phyloP scores from a whole-genome alignment of 805 yeast genomes.

The Cyberlindnera sargentensis region DNA sequence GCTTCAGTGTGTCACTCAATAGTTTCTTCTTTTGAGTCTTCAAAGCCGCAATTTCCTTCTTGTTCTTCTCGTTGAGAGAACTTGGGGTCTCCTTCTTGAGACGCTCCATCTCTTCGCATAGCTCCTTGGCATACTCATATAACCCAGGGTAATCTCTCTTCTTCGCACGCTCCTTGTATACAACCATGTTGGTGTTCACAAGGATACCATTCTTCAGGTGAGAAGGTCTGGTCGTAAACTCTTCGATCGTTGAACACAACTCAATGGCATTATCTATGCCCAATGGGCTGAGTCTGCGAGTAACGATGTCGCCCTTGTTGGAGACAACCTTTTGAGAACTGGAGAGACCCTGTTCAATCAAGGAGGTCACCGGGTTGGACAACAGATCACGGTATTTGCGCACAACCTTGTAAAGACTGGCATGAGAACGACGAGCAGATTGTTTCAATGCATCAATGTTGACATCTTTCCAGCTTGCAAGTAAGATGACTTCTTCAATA shows the following conservation, averaged over 20 bases:
- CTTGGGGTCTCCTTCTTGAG: slow-evolving; percentile 75
- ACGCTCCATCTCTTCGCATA: slow-evolving; percentile 50
- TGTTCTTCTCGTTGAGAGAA: slow-evolving; percentile 61
- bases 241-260: slow-evolving; percentile 23
- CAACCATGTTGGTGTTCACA: slow-evolving; percentile 50
- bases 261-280: slow-evolving; percentile 9
- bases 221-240: slow-evolving; percentile 52
- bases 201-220: slow-evolving; percentile 44
- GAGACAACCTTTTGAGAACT: slow-evolving; percentile 13
- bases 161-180: slow-evolving; percentile 32
- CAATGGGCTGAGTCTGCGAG: slow-evolving; percentile 7
- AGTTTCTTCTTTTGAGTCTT: slow-evolving; percentile 76
- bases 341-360: slow-evolving; percentile 57
- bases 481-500: slow-evolving; percentile 71
- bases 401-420: slow-evolving; percentile 72
- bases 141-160: slow-evolving; percentile 40
- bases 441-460: slow-evolving; percentile 90
- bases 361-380: slow-evolving; percentile 38
- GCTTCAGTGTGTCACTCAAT: slow-evolving; percentile 70
- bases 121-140: slow-evolving; percentile 45
- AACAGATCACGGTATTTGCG: slow-evolving; percentile 70
- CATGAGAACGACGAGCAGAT: slow-evolving; percentile 87
- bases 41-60: slow-evolving; percentile 61
- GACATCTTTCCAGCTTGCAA: slow-evolving; percentile 97
- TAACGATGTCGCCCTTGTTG: slow-evolving; percentile 3